Conservation (phyloP, 2,329 filamentous ascomycete genomes). For the Ascochyta koolunga region DNA sequence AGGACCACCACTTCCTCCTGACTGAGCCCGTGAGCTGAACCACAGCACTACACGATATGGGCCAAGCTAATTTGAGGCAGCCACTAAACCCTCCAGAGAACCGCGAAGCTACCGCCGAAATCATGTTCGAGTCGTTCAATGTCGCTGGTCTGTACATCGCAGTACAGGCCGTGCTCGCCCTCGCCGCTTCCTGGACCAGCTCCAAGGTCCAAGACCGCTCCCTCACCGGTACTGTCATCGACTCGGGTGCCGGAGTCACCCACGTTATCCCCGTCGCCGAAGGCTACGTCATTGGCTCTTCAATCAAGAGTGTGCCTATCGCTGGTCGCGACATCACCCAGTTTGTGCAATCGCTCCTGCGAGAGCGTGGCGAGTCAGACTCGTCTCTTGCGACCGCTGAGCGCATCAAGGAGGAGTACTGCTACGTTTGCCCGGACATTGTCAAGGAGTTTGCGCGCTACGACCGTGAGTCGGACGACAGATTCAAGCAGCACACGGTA, state of each 20-base stretch:
- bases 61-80: constrained; percentile 54
- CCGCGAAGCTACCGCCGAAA: constrained; percentile 97
- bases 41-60: neutral
- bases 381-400: constrained; percentile 97
- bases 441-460: constrained; percentile 97
- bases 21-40: constrained; percentile 80
- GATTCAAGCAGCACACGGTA: constrained; percentile 89
- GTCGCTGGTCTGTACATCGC: constrained; percentile 98
- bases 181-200: constrained; percentile 97
- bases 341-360: constrained; percentile 94
- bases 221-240: constrained; percentile 95
- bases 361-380: constrained; percentile 95
- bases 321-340: constrained; percentile 98
- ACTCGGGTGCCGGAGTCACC: constrained; percentile 97
- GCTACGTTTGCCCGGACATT: constrained; percentile 97
- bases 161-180: constrained; percentile 93
- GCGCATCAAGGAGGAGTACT: constrained; percentile 98
- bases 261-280: constrained; percentile 99
- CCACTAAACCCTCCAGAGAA: constrained; percentile 98
- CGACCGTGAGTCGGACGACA: constrained; percentile 83
- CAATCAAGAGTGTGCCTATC: constrained; percentile 98
- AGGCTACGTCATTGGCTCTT: constrained; percentile 98
- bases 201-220: constrained; percentile 97
- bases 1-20: constrained; percentile 97
- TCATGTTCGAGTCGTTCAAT: constrained; percentile 99